A percentile compares a stretch with the other conserved stretches of the same genome.
These are phyloP conservation scores for Parasarocladium wereldwijsianum DNA, from an alignment of 2,329 filamentous ascomycete species.

Conservation along the genomic window DNA sequence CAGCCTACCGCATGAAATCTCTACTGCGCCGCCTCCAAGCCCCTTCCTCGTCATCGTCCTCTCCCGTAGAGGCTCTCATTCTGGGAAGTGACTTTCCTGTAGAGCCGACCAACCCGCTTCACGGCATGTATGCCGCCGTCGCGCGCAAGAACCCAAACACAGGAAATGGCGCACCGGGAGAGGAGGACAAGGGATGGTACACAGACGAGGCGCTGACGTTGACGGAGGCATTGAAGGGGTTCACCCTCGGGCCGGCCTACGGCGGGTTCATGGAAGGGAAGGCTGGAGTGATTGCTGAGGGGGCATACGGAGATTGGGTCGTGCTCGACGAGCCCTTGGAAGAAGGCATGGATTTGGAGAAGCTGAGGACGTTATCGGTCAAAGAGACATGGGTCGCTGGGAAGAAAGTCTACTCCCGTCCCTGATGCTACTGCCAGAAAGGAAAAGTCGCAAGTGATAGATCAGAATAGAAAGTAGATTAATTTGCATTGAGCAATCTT, in stretches of 20 bases:
- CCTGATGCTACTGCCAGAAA: neutral
- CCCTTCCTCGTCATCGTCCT: no score
- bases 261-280: slow-evolving; percentile 43
- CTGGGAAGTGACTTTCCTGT: slow-evolving; percentile 61
- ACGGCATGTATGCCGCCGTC: slow-evolving; percentile 55
- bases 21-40: slow-evolving; percentile 34
- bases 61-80: no score
- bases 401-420: slow-evolving; percentile 25
- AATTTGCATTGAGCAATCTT: no score
- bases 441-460: no score
- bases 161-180: slow-evolving; percentile 27
- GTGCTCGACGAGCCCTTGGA: slow-evolving; percentile 48
- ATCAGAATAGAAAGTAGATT: no score
- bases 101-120: slow-evolving; percentile 51
- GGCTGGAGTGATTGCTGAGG: slow-evolving; percentile 43
- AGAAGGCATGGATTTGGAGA: slow-evolving; percentile 28
- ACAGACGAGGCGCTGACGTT: slow-evolving; percentile 41
- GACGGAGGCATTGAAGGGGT: slow-evolving; percentile 45
- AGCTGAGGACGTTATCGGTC: slow-evolving; percentile 38
- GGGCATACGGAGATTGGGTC: slow-evolving; percentile 54
- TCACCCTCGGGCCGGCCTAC: slow-evolving; percentile 43
- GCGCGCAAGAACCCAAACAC: slow-evolving; percentile 44
- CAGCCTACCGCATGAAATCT: slow-evolving; percentile 53
- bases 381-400: slow-evolving; percentile 57
- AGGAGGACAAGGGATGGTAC: slow-evolving; percentile 34